Base-by-base conservation (phyloP, 805 yeast genomes). In the Wickerhamomyces strasburgensis region DNA sequence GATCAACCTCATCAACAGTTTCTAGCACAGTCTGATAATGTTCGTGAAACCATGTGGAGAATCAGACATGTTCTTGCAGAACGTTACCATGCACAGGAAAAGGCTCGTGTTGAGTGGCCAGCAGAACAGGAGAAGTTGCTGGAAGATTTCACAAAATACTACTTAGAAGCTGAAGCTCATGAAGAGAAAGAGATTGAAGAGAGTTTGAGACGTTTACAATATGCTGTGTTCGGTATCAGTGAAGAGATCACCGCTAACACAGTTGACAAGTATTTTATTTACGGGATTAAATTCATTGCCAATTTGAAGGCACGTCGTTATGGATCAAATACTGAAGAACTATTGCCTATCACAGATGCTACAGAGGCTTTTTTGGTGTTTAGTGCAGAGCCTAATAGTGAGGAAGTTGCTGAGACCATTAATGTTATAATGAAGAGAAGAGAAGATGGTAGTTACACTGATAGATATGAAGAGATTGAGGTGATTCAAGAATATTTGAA, bases 31-130 rank as follows among this genome's bases (percentile, higher is more conserved):
- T 45, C 51, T 24, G 72, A 68, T 9, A 63, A 64, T 37, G 65
- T 83, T 29, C 67, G 77, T 47, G 65, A 68, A 24, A 73, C 88
- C 1, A 79, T 84, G 87, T 70, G 78, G 77, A 72, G 85, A 49
- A 85, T 90, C 52, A 82, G 86, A 57, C 90, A 83, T 57, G 96
- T 86, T 4, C 68, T 90, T 31, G 76, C 86, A 47, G 98, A 90
- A 62, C 75, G 98, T 56, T 83, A 82, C 47, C 75, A 75, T 41
- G 78, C 89, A 0, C 77, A 72, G 52, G 77, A 72, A 46, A 68
- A 78, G 41, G 85, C 82, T 1, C 70, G 70, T 49, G 61, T 62
- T 16, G 67, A 61, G 29, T 65, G 76, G 35, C 58, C 59, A 8
- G 58, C 60, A 13, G 56, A 61, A 7, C 64, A 67, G 38, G 75